These are phyloP conservation scores for Trichoderma cornu-damae DNA, from an alignment of 2,329 filamentous ascomycete species.

Conservation along the genomic window DNA sequence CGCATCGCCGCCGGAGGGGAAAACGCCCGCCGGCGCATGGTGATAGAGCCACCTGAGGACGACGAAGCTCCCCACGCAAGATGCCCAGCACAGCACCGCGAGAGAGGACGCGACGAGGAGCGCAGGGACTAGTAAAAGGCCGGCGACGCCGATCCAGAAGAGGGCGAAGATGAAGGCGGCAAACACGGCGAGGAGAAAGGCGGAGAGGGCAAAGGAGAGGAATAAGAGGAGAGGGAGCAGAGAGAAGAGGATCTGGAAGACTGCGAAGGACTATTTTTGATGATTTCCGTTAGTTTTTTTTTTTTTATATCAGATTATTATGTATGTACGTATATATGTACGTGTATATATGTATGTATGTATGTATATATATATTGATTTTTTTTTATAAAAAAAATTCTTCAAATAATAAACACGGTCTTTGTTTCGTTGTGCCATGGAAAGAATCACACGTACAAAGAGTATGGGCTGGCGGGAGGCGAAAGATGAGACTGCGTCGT, in stretches of 20 bases:
- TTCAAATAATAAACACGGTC: no score
- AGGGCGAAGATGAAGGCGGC: slow-evolving; percentile 60
- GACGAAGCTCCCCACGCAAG: slow-evolving; percentile 57
- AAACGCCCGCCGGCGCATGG: slow-evolving; percentile 26
- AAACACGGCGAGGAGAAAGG: slow-evolving; percentile 57
- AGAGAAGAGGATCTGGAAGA: slow-evolving; percentile 59
- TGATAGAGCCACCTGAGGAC: slow-evolving; percentile 44
- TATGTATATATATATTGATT: no score
- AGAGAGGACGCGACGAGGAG: slow-evolving; percentile 60
- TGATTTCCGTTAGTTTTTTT: background rate
- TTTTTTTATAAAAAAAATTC: no score
- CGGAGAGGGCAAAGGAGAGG: slow-evolving; percentile 57
- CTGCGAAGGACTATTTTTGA: slow-evolving; percentile 53
- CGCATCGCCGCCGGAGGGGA: background rate
- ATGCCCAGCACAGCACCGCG: slow-evolving; percentile 62
- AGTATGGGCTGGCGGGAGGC: slow-evolving; percentile 62
- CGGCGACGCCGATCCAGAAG: slow-evolving; percentile 61
- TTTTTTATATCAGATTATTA: background rate
- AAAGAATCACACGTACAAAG: slow-evolving; percentile 51
- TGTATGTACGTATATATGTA: no score
- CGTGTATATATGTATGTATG: no score
- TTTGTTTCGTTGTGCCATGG: no score
- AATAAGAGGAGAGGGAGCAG: slow-evolving; percentile 66
- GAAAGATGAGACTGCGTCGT: slow-evolving; percentile 50
- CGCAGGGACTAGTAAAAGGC: slow-evolving; percentile 63